Conservation (phyloP, 768 basidiomycete genomes). For the Boletus rex-veris region DNA sequence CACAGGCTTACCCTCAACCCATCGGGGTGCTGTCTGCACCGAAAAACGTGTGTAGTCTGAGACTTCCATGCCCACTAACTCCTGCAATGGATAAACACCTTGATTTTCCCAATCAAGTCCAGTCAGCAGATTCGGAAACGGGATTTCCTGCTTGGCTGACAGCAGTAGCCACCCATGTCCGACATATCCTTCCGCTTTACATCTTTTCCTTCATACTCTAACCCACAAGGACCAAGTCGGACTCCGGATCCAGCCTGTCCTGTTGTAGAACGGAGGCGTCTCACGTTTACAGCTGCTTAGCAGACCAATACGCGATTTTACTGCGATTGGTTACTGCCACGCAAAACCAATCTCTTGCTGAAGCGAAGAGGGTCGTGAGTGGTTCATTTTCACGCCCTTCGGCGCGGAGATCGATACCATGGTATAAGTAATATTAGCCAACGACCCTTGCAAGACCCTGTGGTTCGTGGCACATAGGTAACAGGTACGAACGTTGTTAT, state of each 20-base stretch:
- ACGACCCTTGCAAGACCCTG: conserved; percentile 12
- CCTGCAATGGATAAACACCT: too few species aligned
- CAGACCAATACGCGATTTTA: background rate
- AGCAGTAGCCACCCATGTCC: background rate
- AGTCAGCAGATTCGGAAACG: background rate
- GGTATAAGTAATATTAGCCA: background rate
- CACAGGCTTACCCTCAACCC: background rate
- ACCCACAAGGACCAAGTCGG: conserved; percentile 1
- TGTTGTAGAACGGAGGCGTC: background rate
- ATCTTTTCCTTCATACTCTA: conserved; percentile 3
- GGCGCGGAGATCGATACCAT: conserved; percentile 10
- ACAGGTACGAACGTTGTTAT: background rate
- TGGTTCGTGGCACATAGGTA: background rate
- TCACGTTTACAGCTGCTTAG: background rate
- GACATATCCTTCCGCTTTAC: background rate
- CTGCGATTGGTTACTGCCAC: conserved; percentile 7
- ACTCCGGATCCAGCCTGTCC: background rate
- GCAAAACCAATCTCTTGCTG: conserved; percentile 7
- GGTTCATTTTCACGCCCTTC: conserved; percentile 5
- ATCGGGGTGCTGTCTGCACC: background rate
- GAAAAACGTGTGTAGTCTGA: background rate
- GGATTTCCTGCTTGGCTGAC: background rate
- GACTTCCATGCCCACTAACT: too few species aligned
- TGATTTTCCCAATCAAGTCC: background rate
- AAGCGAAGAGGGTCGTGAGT: conserved; percentile 3